Conservation (phyloP, 2,329 filamentous ascomycete species). For the Elsinoe fawcettii region DNA sequence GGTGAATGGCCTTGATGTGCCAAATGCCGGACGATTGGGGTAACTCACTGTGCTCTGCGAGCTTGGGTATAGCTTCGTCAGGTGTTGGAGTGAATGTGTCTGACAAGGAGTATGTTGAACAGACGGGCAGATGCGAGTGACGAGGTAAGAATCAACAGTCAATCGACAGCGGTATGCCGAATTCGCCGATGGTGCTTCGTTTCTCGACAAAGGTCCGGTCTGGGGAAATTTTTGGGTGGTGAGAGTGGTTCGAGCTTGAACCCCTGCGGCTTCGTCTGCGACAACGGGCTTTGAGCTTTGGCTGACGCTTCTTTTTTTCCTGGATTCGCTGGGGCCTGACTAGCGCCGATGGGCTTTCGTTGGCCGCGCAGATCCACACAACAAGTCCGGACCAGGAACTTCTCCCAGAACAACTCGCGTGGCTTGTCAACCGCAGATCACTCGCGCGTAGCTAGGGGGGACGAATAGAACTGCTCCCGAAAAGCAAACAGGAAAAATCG, state of each 20-base stretch:
- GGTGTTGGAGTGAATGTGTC: neutral
- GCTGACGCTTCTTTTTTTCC: neutral
- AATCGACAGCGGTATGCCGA: slow-evolving; percentile 12
- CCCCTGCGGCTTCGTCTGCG: neutral
- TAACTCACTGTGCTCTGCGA: neutral
- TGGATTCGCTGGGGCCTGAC: slow-evolving; percentile 12
- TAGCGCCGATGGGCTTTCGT: slow-evolving; percentile 14
- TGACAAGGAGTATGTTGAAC: neutral
- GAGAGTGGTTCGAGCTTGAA: slow-evolving; percentile 4
- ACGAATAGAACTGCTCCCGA: neutral
- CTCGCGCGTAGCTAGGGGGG: neutral
- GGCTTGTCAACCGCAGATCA: slow-evolving; percentile 12
- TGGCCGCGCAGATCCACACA: slow-evolving; percentile 14
- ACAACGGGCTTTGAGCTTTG: neutral
- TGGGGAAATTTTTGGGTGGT: slow-evolving; percentile 15
- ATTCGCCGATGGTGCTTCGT: slow-evolving; percentile 7
- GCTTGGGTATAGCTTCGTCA: neutral
- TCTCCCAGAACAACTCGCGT: slow-evolving; percentile 1
- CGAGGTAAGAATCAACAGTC: neutral
- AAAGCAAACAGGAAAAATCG: slow-evolving; percentile 1
- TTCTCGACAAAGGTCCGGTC: neutral
- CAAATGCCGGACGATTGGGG: neutral
- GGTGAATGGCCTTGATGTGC: slow-evolving; percentile 5
- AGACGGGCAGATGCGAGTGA: neutral
- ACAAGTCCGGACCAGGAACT: neutral